Evolutionary conservation across 371 early-diverging fungal species (phyloP), one percentile per base, ranked within the genome.

Genomic region (Umbelopsis sp.): DNA sequence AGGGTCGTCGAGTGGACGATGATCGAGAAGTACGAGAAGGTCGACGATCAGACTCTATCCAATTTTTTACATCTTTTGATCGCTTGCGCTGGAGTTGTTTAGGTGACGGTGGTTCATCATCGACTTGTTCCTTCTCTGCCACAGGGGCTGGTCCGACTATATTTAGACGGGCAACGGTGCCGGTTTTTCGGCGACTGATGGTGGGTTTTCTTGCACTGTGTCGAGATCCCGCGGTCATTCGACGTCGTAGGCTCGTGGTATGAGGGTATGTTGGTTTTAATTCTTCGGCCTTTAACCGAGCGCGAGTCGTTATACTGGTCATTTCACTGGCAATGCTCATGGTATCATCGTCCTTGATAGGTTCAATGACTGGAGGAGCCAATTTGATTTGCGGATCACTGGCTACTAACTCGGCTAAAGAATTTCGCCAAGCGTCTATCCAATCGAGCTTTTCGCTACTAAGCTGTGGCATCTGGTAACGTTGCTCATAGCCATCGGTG

Each of bases 391-490:
- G 69, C 0, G 76, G 74, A 57, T 78, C 77, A 35, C 65, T 53
- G 10, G 77, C 80, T 50, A 75, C 76, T 32, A 79, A 50, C 64
- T 80, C 75, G 10, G 77, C 76, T n/a, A 84, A 66, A n/a, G 81
- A 84, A 35, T 70, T 76, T 24, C 81, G 68, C 84, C 84, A 84
- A 52, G 78, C 80, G 20, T 81, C 80, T 57, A 84, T 84, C 65
- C 77, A 78, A 8, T 73, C 63, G 3, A 71, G 63, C 57, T 81
- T 84, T 68, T 84, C 80, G 1, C 65, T 50, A 3, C 80, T 78
- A 7, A 84, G 65, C 11, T 53, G 71, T 11, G 76, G 76, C 51
- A 70, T 44, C 25, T 63, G 64, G 63, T 76, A 73, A 29, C 63
- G 69, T 50, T 37, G 50, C 37, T 44, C 32, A 41, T 57, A 57